Evolutionary conservation across 2,329 filamentous ascomycete species (phyloP), one percentile per base, ranked within the genome.

Genomic region (Fusarium sp.): DNA sequence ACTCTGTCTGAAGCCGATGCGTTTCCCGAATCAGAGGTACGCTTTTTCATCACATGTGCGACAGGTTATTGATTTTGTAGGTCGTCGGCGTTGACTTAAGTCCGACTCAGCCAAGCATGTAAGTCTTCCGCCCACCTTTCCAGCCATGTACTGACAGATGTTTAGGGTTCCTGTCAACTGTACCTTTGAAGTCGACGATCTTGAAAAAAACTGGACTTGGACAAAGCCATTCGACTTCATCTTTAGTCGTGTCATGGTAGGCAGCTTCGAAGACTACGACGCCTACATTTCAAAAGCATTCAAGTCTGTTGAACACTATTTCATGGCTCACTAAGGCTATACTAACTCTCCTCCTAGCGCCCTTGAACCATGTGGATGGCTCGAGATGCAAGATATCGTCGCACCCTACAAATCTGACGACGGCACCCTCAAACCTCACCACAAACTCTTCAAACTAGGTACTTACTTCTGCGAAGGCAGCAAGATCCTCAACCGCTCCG

Each of bases 141-240:
- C n/a, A n/a, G n/a, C n/a, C n/a, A n/a, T n/a, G n/a, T n/a, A n/a
- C n/a, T n/a, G n/a, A n/a, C n/a, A n/a, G n/a, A 8, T 1, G 7
- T 0, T 13, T 4, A 56, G 53, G 53, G 49, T 60, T 3, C 63
- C 58, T 1, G 7, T 34, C 1, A 69, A 67, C 31, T 66, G 63
- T 9, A 31, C 39, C 0, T 63, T 66, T 7, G 63, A 66, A 14
- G 39, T 64, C 0, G 59, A 63, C 2, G 59, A 63, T 19, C 25
- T 66, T 0, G 63, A 66, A 16, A 64, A 66, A 5, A 59, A 52
- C 5, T 65, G 62, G 62, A 65, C 52, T 2, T 65, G 51, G 58
- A 19, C 41, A 7, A 49, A 23, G 6, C 50, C 50, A 4, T 52
- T 52, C 2, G 50, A 52, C 4, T 52, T 52, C 7, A 19, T 52